Evolutionary conservation across 176 grass and related monocot species (phyloP).

Genomic region (Aechmea fasciata): DNA sequence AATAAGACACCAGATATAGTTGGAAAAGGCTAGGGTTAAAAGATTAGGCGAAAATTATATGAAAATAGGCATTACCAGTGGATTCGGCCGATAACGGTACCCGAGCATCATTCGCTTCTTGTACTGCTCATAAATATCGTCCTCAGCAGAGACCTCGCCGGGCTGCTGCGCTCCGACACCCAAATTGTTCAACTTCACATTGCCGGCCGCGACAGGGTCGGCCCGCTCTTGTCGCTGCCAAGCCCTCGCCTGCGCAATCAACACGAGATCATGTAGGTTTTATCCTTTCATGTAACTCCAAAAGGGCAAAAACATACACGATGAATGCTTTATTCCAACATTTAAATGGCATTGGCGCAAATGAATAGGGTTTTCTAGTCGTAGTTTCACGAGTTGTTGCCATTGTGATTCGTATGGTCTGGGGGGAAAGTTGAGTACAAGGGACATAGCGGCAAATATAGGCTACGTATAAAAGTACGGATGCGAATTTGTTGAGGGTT

Average conservation of each 20-base stretch:
- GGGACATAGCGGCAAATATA: too few relatives aligned
- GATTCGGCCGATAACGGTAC: slow-evolving; percentile 81
- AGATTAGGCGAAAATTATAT: too few relatives aligned
- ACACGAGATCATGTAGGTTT: background rate
- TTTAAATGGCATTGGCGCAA: too few relatives aligned
- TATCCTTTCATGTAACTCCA: background rate
- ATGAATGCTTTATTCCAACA: too few relatives aligned
- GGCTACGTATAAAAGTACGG: too few relatives aligned
- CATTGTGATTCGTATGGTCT: too few relatives aligned
- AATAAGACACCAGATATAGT: too few relatives aligned
- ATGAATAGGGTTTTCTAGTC: too few relatives aligned
- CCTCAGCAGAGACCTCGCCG: slow-evolving; percentile 66
- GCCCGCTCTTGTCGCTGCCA: slow-evolving; percentile 70
- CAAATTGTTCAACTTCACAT: slow-evolving; percentile 78
- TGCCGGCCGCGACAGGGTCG: slow-evolving; percentile 86
- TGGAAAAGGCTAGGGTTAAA: too few relatives aligned
- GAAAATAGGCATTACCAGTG: slow-evolving; percentile 42
- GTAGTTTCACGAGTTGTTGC: too few relatives aligned
- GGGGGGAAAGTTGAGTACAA: too few relatives aligned
- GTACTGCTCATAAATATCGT: slow-evolving; percentile 99
- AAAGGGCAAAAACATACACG: background rate
- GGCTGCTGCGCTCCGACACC: slow-evolving; percentile 78
- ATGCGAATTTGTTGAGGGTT: too few relatives aligned
- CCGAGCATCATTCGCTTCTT: slow-evolving; percentile 99
- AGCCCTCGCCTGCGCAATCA: slow-evolving; percentile 75